Conservation (phyloP, 192 early-diverging fungal species). For the Coemansia sp. region DNA sequence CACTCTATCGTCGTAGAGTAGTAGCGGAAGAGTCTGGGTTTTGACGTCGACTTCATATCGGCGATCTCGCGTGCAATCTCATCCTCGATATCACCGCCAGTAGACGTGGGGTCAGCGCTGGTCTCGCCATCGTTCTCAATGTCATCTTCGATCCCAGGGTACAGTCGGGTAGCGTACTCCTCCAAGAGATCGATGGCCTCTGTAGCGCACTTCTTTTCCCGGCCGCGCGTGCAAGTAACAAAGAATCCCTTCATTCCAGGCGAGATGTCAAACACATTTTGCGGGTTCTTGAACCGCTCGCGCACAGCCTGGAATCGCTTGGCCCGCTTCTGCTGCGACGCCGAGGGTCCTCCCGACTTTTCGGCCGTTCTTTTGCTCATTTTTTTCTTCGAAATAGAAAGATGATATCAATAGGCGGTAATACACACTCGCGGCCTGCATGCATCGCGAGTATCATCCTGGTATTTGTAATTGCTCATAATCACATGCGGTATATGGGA, state of each 20-base stretch:
- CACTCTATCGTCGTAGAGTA: slow-evolving; percentile 51
- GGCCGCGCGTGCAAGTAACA: slow-evolving; percentile 44
- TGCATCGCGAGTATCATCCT: no score
- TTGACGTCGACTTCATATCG: slow-evolving; percentile 39
- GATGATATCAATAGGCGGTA: no score
- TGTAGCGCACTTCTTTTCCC: slow-evolving; percentile 45
- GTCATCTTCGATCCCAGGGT: slow-evolving; percentile 48
- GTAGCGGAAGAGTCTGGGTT: slow-evolving; percentile 45
- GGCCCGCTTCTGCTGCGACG: slow-evolving; percentile 43
- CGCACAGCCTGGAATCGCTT: slow-evolving; percentile 43
- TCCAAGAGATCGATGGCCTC: slow-evolving; percentile 55
- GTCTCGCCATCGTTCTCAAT: slow-evolving; percentile 28
- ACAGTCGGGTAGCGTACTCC: slow-evolving; percentile 43
- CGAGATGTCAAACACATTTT: slow-evolving; percentile 50
- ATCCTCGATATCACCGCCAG: slow-evolving; percentile 40
- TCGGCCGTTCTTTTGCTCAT: slow-evolving; percentile 41
- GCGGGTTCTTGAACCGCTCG: slow-evolving; percentile 45
- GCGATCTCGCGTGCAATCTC: slow-evolving; percentile 56
- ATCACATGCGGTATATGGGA: no score
- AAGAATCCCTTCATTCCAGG: slow-evolving; percentile 57
- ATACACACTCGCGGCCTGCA: no score
- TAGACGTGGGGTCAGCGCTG: neutral
- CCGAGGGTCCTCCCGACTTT: slow-evolving; percentile 21
- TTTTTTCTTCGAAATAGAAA: neutral
- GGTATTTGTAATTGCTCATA: no score